These are phyloP conservation scores for Candida tropicalis DNA, from an alignment of 1,139 yeast species.

Conservation along the genomic window DNA sequence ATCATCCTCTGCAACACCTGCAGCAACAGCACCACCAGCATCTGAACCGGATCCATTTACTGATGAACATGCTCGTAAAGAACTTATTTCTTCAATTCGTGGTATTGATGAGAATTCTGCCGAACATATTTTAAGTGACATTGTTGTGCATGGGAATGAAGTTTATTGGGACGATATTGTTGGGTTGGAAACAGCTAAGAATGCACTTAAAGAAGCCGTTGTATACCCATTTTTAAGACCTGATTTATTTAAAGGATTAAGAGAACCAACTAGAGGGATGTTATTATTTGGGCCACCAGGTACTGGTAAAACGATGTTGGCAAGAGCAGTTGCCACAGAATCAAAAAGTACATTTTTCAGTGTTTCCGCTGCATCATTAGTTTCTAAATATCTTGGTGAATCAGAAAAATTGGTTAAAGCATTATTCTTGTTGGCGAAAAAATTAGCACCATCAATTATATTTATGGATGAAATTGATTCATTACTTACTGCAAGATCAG, in stretches of 20 bases:
- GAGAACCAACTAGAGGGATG: constrained; percentile 98
- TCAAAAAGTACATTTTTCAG: constrained; percentile 93
- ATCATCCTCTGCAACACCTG: background rate
- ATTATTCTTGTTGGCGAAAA: constrained; percentile 80
- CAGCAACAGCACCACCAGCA: background rate
- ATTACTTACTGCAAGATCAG: constrained; percentile 77
- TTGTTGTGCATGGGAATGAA: constrained; percentile 92
- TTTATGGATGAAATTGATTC: constrained; percentile 84
- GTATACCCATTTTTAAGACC: constrained; percentile 96
- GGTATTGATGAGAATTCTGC: constrained; percentile 48
- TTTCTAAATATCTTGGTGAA: constrained; percentile 92
- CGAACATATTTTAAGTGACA: constrained; percentile 81
- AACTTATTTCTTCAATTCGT: constrained; percentile 36
- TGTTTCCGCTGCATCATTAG: constrained; percentile 87
- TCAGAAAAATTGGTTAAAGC: constrained; percentile 93
- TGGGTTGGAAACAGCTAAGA: constrained; percentile 88
- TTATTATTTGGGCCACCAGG: constrained; percentile 97
- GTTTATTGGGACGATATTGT: constrained; percentile 98
- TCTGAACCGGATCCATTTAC: constrained; percentile 24
- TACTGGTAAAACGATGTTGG: constrained; percentile 97
- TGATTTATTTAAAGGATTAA: constrained; percentile 83
- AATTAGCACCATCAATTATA: constrained; percentile 88
- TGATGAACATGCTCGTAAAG: constrained; percentile 68
- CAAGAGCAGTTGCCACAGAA: constrained; percentile 97
- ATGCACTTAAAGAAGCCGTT: constrained; percentile 90